A percentile compares a stretch with the other conserved stretches of the same genome.
Evolutionary conservation across 2,329 filamentous ascomycete species (phyloP).

Genomic region (Ophiognomonia clavigignenti-juglandacearum): DNA sequence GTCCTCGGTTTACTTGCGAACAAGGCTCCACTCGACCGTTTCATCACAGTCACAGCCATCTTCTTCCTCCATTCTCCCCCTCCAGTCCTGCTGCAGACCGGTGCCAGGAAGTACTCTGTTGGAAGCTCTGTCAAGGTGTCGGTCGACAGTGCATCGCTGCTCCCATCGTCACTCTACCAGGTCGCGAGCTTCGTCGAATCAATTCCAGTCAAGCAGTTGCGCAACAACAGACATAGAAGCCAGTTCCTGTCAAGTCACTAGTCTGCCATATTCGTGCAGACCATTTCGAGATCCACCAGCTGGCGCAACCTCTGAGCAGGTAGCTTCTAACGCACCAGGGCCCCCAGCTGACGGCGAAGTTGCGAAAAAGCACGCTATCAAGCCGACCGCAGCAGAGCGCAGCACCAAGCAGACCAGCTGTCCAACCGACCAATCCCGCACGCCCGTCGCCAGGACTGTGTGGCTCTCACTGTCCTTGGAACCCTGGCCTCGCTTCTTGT

Average conservation of each 20-base stretch:
- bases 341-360: background rate
- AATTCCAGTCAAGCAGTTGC: too few relatives aligned
- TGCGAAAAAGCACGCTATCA: background rate
- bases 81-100: too few relatives aligned
- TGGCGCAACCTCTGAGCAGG: background rate
- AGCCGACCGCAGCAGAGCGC: background rate
- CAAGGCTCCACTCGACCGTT: too few relatives aligned
- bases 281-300: background rate
- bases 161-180: too few relatives aligned
- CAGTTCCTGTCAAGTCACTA: background rate
- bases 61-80: too few relatives aligned
- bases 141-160: too few relatives aligned
- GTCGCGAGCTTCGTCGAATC: too few relatives aligned
- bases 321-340: too few relatives aligned
- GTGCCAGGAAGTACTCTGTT: too few relatives aligned
- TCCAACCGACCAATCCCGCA: background rate
- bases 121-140: too few relatives aligned
- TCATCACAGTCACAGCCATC: too few relatives aligned
- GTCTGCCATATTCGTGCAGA: background rate
- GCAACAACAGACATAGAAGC: background rate
- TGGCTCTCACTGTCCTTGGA: conserved; percentile 14
- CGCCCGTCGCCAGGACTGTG: conserved; percentile 9
- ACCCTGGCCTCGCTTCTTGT: conserved; percentile 20
- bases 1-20: too few relatives aligned
- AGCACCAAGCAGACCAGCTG: background rate